Conservation (phyloP, 441 rosid species). For the Gossypium davidsonii region DNA sequence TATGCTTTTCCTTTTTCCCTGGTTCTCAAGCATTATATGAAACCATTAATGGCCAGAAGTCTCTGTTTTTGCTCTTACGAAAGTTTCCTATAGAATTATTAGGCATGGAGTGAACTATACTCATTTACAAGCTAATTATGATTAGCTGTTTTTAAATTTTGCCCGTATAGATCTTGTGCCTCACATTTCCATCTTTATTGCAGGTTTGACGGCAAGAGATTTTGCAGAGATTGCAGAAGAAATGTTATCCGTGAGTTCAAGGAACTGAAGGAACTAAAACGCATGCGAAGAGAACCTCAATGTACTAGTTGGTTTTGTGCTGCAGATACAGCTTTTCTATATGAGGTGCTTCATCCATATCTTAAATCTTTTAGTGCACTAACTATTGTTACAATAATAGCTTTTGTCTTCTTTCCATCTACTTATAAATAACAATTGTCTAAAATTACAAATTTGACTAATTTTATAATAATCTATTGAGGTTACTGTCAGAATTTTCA, state of each 20-base stretch:
- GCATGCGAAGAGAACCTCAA: conserved; percentile 80
- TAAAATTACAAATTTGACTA: too few species aligned
- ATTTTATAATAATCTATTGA: too few species aligned
- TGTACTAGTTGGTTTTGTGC: conserved; percentile 85
- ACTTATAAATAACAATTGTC: neutral
- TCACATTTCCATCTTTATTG: conserved; percentile 17
- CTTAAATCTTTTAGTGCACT: neutral
- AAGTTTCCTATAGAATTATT: too few species aligned
- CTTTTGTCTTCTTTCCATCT: neutral
- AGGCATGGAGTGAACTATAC: too few species aligned
- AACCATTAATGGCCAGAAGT: neutral
- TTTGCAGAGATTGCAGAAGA: conserved; percentile 95
- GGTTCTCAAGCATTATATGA: neutral
- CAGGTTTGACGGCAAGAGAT: conserved; percentile 96
- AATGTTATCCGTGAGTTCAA: conserved; percentile 93
- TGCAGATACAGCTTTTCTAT: conserved; percentile 78
- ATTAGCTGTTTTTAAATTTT: too few species aligned
- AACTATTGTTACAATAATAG: neutral
- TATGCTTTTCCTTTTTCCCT: neutral
- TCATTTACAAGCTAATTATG: too few species aligned
- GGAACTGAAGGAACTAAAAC: conserved; percentile 87
- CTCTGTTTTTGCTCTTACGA: too few species aligned
- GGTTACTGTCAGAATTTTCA: too few species aligned
- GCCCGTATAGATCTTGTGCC: too few species aligned
- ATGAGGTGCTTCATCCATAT: conserved; percentile 51